A percentile compares a stretch with the other conserved stretches of the same genome.
phyloP scores from a whole-genome alignment of 2,329 filamentous ascomycete genomes.

The Ophiocordyceps camponoti-saundersi region DNA sequence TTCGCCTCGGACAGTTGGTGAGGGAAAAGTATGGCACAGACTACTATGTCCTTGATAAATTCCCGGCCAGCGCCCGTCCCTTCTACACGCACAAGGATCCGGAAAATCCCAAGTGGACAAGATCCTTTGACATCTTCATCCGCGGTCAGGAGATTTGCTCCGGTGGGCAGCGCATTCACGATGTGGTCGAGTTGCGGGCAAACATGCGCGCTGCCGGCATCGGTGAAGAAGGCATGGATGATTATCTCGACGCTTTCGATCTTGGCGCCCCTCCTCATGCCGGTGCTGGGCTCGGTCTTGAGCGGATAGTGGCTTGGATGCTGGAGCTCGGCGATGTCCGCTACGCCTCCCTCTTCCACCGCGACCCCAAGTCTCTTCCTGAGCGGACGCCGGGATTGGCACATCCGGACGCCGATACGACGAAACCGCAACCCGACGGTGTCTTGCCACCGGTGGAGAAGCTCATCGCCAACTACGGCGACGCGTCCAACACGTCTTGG shows the following conservation, averaged over 20 bases:
- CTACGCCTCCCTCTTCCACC: conserved; percentile 71
- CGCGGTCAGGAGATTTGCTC: conserved; percentile 86
- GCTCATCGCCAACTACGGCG: conserved; percentile 87
- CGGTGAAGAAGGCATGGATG: conserved; percentile 67
- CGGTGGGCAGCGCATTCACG: conserved; percentile 84
- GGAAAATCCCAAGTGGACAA: conserved; percentile 56
- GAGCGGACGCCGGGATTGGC: conserved; percentile 49
- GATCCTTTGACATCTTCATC: conserved; percentile 91
- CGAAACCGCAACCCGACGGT: conserved; percentile 24
- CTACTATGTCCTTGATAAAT: conserved; percentile 90
- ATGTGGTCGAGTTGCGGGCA: conserved; percentile 53
- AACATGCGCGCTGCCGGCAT: conserved; percentile 65
- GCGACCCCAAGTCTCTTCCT: conserved; percentile 77
- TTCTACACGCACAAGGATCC: conserved; percentile 85
- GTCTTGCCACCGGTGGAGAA: conserved; percentile 63
- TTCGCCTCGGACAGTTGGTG: conserved; percentile 66
- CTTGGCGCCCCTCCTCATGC: conserved; percentile 81
- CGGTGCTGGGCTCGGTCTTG: conserved; percentile 76
- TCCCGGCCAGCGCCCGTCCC: conserved; percentile 66
- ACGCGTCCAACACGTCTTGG: conserved; percentile 89
- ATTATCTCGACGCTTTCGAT: conserved; percentile 78
- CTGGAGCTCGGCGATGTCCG: conserved; percentile 79
- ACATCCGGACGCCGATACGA: conserved; percentile 75
- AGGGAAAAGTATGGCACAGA: conserved; percentile 78
- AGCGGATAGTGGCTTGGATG: conserved; percentile 75